These are phyloP conservation scores for Diaporthe sp. DNA, from an alignment of 2,329 filamentous ascomycete species.

Conservation along the genomic window DNA sequence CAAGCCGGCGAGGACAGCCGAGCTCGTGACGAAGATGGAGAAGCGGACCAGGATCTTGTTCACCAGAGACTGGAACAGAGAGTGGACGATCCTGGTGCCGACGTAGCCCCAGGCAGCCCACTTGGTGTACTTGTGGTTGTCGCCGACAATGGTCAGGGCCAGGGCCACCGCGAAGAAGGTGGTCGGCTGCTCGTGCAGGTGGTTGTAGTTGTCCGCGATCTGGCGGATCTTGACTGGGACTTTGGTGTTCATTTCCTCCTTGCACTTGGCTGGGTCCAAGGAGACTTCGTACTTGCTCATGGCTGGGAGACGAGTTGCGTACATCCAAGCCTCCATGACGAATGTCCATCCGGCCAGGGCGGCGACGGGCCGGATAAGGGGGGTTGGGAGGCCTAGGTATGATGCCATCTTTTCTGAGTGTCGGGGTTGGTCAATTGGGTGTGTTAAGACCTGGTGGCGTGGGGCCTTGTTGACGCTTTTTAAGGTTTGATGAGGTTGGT, in stretches of 20 bases:
- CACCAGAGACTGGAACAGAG: constrained; percentile 9
- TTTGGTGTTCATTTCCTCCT: constrained; percentile 1
- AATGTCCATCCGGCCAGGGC: constrained; percentile 5
- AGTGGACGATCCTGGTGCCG: background rate
- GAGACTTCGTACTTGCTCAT: background rate
- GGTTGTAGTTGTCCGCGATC: constrained; percentile 6
- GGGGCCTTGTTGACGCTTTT: background rate
- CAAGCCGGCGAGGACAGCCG: constrained; percentile 9
- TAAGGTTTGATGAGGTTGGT: background rate
- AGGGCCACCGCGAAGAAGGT: constrained; percentile 4
- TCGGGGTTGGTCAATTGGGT: background rate
- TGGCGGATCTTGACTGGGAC: background rate
- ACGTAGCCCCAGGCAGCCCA: constrained; percentile 15
- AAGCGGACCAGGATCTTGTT: constrained; percentile 17
- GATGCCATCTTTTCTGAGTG: background rate
- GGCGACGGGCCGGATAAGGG: constrained; percentile 9
- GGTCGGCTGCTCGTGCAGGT: constrained; percentile 11
- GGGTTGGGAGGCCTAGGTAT: constrained; percentile 15
- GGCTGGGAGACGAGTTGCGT: background rate
- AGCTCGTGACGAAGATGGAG: background rate
- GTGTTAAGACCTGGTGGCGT: too few relatives aligned
- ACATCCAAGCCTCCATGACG: constrained; percentile 20
- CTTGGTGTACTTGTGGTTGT: constrained; percentile 20
- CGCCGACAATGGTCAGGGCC: constrained; percentile 11
- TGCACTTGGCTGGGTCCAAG: background rate